A percentile compares a stretch with the other conserved stretches of the same genome.
These are phyloP conservation scores for Sarocladiaceae sp. DNA, from an alignment of 2,329 filamentous ascomycete species.

Conservation along the genomic window DNA sequence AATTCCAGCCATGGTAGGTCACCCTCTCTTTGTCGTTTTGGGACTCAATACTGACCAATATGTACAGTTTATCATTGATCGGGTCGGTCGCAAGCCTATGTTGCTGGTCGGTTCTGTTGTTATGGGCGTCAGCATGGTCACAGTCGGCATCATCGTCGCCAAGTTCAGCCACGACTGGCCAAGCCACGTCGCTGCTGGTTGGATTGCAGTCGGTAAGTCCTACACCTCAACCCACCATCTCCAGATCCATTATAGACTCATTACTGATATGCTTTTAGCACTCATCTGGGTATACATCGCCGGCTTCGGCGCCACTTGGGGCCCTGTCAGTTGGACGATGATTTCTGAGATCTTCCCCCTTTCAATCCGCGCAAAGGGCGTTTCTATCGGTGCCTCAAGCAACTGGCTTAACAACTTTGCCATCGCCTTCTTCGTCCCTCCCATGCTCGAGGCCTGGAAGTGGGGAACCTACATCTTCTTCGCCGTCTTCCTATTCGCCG, in stretches of 20 bases:
- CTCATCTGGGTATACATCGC: constrained; percentile 47
- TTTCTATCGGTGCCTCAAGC: constrained; percentile 35
- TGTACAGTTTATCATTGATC: constrained; percentile 29
- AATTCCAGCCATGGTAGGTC: constrained; percentile 24
- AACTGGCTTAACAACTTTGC: constrained; percentile 45
- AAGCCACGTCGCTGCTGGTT: constrained; percentile 29
- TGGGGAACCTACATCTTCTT: constrained; percentile 57
- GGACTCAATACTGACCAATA: not conserved
- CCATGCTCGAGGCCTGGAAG: constrained; percentile 30
- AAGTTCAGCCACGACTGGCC: constrained; percentile 33
- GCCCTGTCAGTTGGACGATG: constrained; percentile 43
- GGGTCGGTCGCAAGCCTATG: constrained; percentile 35
- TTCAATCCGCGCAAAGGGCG: constrained; percentile 39
- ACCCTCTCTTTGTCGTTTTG: not conserved
- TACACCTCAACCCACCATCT: not conserved
- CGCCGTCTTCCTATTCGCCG: constrained; percentile 41
- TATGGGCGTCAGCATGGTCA: constrained; percentile 34
- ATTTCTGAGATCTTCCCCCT: constrained; percentile 43
- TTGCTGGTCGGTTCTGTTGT: constrained; percentile 31
- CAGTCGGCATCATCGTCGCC: constrained; percentile 36
- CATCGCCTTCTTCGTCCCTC: constrained; percentile 40
- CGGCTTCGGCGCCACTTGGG: constrained; percentile 37
- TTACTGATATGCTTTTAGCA: constrained; percentile 11
- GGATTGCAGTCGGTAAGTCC: constrained; percentile 26
- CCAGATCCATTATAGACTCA: not conserved